These are phyloP conservation scores for Platismatia glauca DNA, from an alignment of 495 filamentous ascomycete genomes.

Conservation along the genomic window DNA sequence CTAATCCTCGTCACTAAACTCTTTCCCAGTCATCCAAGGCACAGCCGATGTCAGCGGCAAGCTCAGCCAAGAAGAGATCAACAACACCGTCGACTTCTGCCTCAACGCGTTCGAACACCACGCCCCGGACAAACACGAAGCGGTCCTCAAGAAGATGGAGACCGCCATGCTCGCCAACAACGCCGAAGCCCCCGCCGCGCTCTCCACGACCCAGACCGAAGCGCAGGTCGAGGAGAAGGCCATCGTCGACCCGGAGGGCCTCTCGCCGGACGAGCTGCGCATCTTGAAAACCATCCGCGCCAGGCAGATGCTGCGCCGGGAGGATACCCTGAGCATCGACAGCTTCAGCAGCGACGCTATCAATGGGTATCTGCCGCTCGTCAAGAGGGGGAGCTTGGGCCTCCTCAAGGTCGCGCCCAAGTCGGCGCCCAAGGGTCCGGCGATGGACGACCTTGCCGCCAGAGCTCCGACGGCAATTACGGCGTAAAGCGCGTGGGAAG, in stretches of 20 bases:
- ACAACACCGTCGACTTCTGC: constrained; percentile 35
- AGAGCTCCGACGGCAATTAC: not conserved
- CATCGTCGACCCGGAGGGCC: not conserved
- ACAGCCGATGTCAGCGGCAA: constrained; percentile 29
- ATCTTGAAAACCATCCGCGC: constrained; percentile 30
- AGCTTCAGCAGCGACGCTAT: constrained; percentile 32
- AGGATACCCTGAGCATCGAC: constrained; percentile 30
- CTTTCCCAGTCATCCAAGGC: constrained; percentile 35
- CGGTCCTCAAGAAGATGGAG: constrained; percentile 25
- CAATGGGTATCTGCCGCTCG: constrained; percentile 28
- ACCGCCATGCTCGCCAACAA: not conserved
- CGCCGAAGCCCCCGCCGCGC: not conserved
- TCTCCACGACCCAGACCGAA: constrained; percentile 3
- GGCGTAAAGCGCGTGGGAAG: not conserved
- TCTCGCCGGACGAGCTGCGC: constrained; percentile 26
- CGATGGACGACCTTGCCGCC: not conserved
- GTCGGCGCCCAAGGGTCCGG: not conserved
- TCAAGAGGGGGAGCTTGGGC: constrained; percentile 29
- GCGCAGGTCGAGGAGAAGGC: constrained; percentile 1
- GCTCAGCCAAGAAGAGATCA: constrained; percentile 29
- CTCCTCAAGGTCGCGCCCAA: constrained; percentile 21
- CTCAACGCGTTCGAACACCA: constrained; percentile 27
- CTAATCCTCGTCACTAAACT: not conserved
- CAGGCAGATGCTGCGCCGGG: constrained; percentile 20
- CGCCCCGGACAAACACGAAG: constrained; percentile 20